phyloP scores from a whole-genome alignment of 495 filamentous ascomycete genomes.

The Cryomyces minteri region DNA sequence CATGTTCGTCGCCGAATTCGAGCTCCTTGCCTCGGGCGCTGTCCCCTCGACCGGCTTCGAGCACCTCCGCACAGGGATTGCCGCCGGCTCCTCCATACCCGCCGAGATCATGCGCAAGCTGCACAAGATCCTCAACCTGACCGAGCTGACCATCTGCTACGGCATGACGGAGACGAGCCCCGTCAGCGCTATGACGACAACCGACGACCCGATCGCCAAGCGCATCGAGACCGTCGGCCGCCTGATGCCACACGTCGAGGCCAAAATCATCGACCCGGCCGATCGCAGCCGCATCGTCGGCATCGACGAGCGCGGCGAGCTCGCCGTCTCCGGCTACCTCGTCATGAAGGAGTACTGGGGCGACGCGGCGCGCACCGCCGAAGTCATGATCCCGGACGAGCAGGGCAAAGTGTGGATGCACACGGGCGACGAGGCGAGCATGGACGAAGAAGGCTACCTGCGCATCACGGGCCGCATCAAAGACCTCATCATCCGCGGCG shows the following conservation, averaged over 20 bases:
- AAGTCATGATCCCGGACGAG: constrained; percentile 48
- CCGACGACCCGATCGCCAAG: constrained; percentile 61
- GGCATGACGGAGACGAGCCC: constrained; percentile 97
- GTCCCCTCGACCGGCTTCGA: constrained; percentile 40
- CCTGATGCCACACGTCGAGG: constrained; percentile 62
- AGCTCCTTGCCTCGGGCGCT: constrained; percentile 40
- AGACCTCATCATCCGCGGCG: constrained; percentile 82
- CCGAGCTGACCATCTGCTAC: constrained; percentile 86
- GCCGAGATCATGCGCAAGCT: constrained; percentile 68
- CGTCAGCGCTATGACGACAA: constrained; percentile 81
- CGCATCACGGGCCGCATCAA: constrained; percentile 57
- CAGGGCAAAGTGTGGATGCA: constrained; percentile 51
- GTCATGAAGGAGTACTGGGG: constrained; percentile 86
- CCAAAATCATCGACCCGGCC: constrained; percentile 59
- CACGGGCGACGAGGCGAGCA: constrained; percentile 82
- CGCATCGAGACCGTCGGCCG: constrained; percentile 60
- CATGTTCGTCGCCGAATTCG: constrained; percentile 86
- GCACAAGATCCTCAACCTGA: constrained; percentile 57
- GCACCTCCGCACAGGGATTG: constrained; percentile 71
- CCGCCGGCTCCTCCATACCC: constrained; percentile 73
- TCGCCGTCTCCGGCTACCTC: constrained; percentile 70
- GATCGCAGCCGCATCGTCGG: constrained; percentile 40
- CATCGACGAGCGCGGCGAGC: constrained; percentile 51
- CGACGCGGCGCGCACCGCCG: constrained; percentile 45
- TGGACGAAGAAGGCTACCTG: constrained; percentile 56